These are phyloP conservation scores for Eucalyptus regnans DNA, from an alignment of 345 rosid genomes.

Conservation along the genomic window DNA sequence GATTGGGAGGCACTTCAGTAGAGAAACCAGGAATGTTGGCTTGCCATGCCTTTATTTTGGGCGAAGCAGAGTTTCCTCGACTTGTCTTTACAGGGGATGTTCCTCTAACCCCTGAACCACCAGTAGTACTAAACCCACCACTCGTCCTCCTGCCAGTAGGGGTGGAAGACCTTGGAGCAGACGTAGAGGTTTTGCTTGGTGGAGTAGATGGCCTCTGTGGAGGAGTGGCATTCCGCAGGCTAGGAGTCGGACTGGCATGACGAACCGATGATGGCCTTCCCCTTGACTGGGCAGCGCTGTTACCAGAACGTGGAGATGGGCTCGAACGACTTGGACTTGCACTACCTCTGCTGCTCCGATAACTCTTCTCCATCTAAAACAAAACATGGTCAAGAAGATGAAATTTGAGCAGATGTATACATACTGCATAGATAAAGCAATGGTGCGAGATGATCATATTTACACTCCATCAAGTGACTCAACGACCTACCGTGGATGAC, in stretches of 20 bases:
- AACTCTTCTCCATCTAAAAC: slow-evolving; percentile 87
- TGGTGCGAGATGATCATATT: not conserved
- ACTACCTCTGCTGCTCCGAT: slow-evolving; percentile 86
- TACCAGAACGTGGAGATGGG: slow-evolving; percentile 75
- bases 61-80: slow-evolving; percentile 85
- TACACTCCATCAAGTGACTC: not conserved
- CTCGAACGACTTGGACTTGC: slow-evolving; percentile 94
- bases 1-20: slow-evolving; percentile 96
- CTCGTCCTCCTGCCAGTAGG: slow-evolving; percentile 73
- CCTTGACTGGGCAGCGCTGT: slow-evolving; percentile 51
- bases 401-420: not conserved
- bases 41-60: slow-evolving; percentile 89
- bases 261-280: slow-evolving; percentile 83
- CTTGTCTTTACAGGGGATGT: slow-evolving; percentile 60
- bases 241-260: slow-evolving; percentile 55
- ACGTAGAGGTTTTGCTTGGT: slow-evolving; percentile 46
- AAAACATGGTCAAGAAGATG: not conserved
- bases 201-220: slow-evolving; percentile 71
- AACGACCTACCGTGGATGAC: slow-evolving; percentile 73
- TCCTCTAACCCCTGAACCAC: slow-evolving; percentile 52
- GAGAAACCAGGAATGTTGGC: slow-evolving; percentile 91
- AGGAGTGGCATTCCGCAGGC: slow-evolving; percentile 42
- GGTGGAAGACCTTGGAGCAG: slow-evolving; percentile 61
- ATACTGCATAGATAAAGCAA: not conserved
- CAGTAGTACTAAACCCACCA: slow-evolving; percentile 31